Evolutionary conservation across 345 rosid species (phyloP).

Genomic region (Pugionium dolabratum): DNA sequence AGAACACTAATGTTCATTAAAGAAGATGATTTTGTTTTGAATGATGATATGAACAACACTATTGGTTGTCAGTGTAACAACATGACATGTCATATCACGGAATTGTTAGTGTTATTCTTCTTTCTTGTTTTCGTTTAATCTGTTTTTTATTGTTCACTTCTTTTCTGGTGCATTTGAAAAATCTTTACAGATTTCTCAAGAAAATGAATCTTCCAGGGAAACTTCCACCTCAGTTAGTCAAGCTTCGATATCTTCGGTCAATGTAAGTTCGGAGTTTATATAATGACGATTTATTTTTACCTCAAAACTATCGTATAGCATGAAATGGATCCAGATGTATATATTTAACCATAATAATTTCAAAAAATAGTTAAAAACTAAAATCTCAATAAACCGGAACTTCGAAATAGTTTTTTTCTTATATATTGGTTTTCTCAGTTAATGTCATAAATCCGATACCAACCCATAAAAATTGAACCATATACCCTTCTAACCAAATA

Average conservation of each 20-base stretch:
- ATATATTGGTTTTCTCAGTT: no score
- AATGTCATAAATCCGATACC: no score
- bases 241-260: constrained; percentile 4
- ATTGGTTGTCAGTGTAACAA: constrained; percentile 16
- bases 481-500: no score
- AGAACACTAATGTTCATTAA: constrained; percentile 2
- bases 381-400: no score
- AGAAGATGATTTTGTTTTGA: not conserved
- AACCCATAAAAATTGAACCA: no score
- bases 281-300: no score
- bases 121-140: not conserved
- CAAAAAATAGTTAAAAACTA: no score
- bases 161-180: not conserved
- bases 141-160: not conserved
- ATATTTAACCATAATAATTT: no score
- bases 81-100: constrained; percentile 32
- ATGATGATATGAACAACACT: not conserved
- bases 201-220: constrained; percentile 12
- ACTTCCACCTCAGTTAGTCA: constrained; percentile 18
- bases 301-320: no score
- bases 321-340: no score
- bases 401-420: no score
- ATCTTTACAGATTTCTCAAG: not conserved
- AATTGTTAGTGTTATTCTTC: constrained; percentile 23
- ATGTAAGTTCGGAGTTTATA: not conserved